Evolutionary conservation across 2,329 filamentous ascomycete species (phyloP), one percentile per base, ranked within the genome.

Genomic region (Fusarium sp.): DNA sequence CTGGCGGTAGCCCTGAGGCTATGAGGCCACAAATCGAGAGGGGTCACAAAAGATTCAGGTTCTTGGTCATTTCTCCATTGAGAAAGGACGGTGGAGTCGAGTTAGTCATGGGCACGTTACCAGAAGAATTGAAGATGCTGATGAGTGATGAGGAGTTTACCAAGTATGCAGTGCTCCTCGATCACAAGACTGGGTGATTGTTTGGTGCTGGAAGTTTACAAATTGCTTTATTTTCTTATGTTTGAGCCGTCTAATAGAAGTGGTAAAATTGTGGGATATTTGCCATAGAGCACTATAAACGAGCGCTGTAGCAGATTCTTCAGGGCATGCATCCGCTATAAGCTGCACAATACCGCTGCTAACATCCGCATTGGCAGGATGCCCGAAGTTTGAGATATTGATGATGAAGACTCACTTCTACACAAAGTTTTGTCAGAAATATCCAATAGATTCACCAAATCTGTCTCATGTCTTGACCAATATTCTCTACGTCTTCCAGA

Each of bases 21-120:
- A 52, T 61, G 59, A n/a, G 56, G 5, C 59, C 59, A 9, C 59
- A 61, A 4, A 61, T 61, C 6, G 56, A 61, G 44, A 57, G 59
- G 6, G 56, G 59, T 0, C 59, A 61, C 5, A 12, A 37, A 8
- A 8, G 59, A 5, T 61, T 61, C 1, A 12, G 59, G 13, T 61
- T 61, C 37, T 25, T 61, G 56, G 45, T 61, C 3, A 61, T 61
- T 29, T 61, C 59, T 30, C 59, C 59, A 0, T 7, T 61, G 4
- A 52, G 59, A 14, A 44, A 40, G 9, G 56, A 61, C 30, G 56
- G 56, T 2, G 56, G 59, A 3, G 59, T 61, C 2, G 59, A 61
- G 1, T 37, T 61, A 8, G 29, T 61, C 2, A 14, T 61, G 24
- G 56, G 29, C 9, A 61, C 59, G 1, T 30, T 61, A 4, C 56